Base-by-base conservation (phyloP, 192 early-diverging fungal genomes). In the Rhizophagus clarus region DNA sequence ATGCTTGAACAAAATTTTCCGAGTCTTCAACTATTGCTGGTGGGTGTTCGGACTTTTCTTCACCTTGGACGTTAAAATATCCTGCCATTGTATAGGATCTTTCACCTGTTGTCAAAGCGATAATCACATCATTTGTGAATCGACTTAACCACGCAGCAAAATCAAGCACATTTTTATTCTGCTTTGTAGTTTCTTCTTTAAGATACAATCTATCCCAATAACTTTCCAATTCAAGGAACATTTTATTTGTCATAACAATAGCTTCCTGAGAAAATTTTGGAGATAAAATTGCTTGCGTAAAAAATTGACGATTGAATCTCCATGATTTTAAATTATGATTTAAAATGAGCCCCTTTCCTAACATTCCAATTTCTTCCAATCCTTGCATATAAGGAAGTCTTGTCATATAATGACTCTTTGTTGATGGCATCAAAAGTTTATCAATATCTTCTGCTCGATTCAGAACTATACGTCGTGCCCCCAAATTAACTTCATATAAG, bases 251-350 rank as follows among this genome's bases (percentile, higher is more conserved):
- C 64, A n/a, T 29, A 11, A 29, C 29, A 31, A 31, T 29, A 24
- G 32, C 24, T 37, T 63, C 22, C 8, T 66, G 14, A 29, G 14
- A 22, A 31, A 64, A 77, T 4, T 22, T 62, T 62, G 37, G 29
- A 2, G 62, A 20, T 15, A 47, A 24, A 9, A 77, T 24, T 15
- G 76, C 76, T 31, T 77, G 76, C 9, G 15, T 28, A 66, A 66
- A 62, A 64, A 77, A 40, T 42, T 47, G 37, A 49, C 76, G 31
- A 47, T 77, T 62, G 29, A 77, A 77, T 40, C 20, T 40, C 76
- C 76, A 77, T n/a, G 8, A 22, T 34, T 64, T 26, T 22, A 63
- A 12, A 47, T 66, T 14, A 29, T 31, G 9, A 26, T 77, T 31
- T 26, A 56, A 10, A 9, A 49, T 56, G 15, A 32, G 29, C 4